Evolutionary conservation across 2,329 filamentous ascomycete species (phyloP).

Genomic region (Sarocladiaceae sp.): DNA sequence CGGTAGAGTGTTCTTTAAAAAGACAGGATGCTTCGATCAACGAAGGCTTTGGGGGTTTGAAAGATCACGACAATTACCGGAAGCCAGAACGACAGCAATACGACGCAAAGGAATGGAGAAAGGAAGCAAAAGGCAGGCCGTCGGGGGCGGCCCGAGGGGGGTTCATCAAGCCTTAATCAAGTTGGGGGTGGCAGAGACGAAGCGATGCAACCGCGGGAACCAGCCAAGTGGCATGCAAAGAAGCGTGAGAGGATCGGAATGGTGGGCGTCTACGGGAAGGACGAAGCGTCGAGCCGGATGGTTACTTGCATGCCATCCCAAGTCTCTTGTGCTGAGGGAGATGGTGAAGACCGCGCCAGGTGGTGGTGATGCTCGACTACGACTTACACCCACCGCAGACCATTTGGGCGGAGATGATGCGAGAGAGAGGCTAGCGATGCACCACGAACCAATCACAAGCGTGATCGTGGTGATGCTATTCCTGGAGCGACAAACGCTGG

Average conservation of each 20-base stretch:
- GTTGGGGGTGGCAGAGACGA: background rate
- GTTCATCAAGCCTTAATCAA: conserved; percentile 14
- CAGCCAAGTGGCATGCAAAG: conserved; percentile 1
- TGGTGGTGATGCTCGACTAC: background rate
- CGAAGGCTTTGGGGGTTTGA: conserved; percentile 28
- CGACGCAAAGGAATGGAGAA: conserved; percentile 26
- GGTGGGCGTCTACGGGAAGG: background rate
- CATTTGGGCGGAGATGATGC: background rate
- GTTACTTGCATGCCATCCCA: conserved; percentile 1
- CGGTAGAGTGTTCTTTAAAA: conserved; percentile 18
- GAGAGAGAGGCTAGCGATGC: conserved; percentile 3
- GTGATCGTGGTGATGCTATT: conserved; percentile 24
- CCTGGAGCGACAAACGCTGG: conserved; percentile 22
- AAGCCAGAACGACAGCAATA: conserved; percentile 18
- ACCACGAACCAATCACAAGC: conserved; percentile 25
- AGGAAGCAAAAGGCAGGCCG: conserved; percentile 24
- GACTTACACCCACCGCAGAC: background rate
- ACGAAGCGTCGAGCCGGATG: background rate
- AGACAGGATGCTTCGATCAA: conserved; percentile 39
- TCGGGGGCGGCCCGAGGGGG: conserved; percentile 12
- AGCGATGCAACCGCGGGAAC: background rate
- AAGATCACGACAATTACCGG: conserved; percentile 12
- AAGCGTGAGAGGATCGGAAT: background rate
- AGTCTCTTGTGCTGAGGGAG: background rate
- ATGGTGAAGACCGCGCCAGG: background rate